Evolutionary conservation across 2,329 filamentous ascomycete species (phyloP).

Genomic region (Ophiocordyceps camponoti-saundersi): DNA sequence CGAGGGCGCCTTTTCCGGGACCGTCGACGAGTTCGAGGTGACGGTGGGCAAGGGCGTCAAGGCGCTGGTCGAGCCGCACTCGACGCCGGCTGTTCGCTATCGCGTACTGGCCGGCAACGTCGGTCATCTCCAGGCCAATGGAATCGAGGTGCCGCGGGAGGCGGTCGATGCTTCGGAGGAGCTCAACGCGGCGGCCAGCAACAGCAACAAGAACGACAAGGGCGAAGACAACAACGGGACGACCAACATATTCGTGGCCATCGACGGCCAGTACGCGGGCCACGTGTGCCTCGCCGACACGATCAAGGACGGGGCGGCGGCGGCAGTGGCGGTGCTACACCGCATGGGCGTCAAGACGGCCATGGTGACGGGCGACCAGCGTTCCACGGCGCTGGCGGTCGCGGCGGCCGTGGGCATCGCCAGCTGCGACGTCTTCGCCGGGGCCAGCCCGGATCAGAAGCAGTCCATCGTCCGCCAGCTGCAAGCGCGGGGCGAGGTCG

Average conservation of each 20-base stretch:
- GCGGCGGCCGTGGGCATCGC: constrained; percentile 71
- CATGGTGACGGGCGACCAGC: constrained; percentile 88
- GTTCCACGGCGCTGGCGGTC: constrained; percentile 67
- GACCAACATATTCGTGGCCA: constrained; percentile 82
- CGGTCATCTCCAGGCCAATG: constrained; percentile 54
- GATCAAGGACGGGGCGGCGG: constrained; percentile 73
- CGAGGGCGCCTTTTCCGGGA: constrained; percentile 66
- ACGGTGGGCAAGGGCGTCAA: constrained; percentile 72
- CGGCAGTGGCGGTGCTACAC: constrained; percentile 65
- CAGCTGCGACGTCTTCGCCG: constrained; percentile 58
- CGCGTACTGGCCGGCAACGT: constrained; percentile 72
- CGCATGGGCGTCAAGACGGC: constrained; percentile 75
- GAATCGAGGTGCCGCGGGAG: constrained; percentile 46
- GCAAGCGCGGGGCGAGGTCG: constrained; percentile 55
- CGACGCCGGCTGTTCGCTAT: constrained; percentile 55
- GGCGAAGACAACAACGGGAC: constrained; percentile 36
- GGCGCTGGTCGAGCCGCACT: constrained; percentile 62
- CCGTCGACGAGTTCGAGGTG: constrained; percentile 69
- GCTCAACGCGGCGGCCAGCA: constrained; percentile 27
- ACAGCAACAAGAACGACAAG: constrained; percentile 5
- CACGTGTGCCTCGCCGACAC: constrained; percentile 75
- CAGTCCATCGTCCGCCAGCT: constrained; percentile 67
- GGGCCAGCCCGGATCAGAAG: constrained; percentile 84
- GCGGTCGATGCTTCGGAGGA: constrained; percentile 47
- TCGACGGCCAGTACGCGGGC: constrained; percentile 67